Evolutionary conservation across 2,329 filamentous ascomycete genomes (phyloP), one percentile per base, ranked within the genome.

Genomic region (Mariannaea elegans): DNA sequence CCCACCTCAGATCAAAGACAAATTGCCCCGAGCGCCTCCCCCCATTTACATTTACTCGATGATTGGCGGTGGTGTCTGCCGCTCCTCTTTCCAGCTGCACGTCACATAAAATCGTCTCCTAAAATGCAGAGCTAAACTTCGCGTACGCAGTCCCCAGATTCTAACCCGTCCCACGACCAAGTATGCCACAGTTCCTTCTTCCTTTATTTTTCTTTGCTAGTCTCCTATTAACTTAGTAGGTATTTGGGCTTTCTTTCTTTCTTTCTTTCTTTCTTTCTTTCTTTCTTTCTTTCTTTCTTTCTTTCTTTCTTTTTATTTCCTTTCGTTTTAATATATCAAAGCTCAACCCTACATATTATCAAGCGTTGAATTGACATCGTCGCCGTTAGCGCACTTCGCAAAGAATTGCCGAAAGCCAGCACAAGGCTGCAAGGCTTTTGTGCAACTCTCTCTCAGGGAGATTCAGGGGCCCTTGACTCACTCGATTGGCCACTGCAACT

Each of bases 21-120:
- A 49, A 52, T 23, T 69, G 66, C 66, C 65, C 66, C 66, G 61
- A 69, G 66, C 66, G 65, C 56, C 48, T 52, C 66, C 52, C 18
- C 34, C 44, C 19, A 38, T 21, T 29, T 23, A 16, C 42, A 53
- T 36, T 63, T 19, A 42, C 27, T 18, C 63, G 44, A 61, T 61
- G 67, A 70, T 69, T 69, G 67, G 67, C 36, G 59, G 52, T 55
- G 49, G 24, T 56, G 50, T 58, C 62, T 50, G 45, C 51, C 42
- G 23, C 54, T 57, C 57, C 24, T 57, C 44, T 32, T 55, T 32
- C 44, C 54, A 61, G 52, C 66, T 69, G 67, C 67, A 70, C 67
- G 56, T 59, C 56, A 59, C 49, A 31, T 36, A 53, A 48, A 27
- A 39, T 34, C 56, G 51, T 53, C 7, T 41, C 42, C 49, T 19